Evolutionary conservation across 225 moss, liverwort and hornwort species (phyloP).

Genomic region (Physcomitrium patens): DNA sequence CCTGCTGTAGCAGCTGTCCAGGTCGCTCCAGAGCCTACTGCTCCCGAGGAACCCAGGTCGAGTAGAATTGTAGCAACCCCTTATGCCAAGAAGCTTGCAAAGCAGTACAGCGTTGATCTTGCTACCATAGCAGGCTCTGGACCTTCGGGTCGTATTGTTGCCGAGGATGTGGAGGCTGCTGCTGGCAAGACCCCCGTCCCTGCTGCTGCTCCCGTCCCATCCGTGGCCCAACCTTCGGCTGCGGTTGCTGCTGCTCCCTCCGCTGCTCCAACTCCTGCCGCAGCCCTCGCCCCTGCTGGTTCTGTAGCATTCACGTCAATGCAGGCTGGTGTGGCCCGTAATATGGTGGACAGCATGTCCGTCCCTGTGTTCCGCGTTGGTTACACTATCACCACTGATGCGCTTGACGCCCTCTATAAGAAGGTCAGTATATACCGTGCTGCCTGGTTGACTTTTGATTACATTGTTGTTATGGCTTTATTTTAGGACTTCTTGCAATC

Average conservation of each 20-base stretch:
- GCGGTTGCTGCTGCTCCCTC: conserved; percentile 26
- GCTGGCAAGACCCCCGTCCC: conserved; percentile 59
- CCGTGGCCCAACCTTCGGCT: conserved; percentile 1
- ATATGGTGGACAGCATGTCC: conserved; percentile 86
- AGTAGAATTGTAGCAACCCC: conserved; percentile 89
- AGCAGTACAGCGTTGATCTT: conserved; percentile 87
- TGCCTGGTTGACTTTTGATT: not conserved
- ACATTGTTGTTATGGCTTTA: not conserved
- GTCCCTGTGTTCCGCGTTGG: conserved; percentile 96
- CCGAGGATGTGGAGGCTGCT: conserved; percentile 89
- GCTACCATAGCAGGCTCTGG: conserved; percentile 76
- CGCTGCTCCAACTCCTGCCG: conserved; percentile 30
- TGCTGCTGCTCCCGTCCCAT: conserved; percentile 27
- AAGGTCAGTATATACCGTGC: conserved; percentile 55
- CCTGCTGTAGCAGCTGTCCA: conserved; percentile 56
- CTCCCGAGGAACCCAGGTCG: conserved; percentile 55
- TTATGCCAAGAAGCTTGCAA: conserved; percentile 98
- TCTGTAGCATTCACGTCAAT: conserved; percentile 86
- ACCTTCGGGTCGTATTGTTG: conserved; percentile 83
- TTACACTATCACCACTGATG: conserved; percentile 87
- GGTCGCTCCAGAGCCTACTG: conserved; percentile 46
- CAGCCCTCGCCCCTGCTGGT: conserved; percentile 61
- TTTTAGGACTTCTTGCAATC: not conserved
- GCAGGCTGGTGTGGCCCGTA: conserved; percentile 90
- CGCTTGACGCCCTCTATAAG: conserved; percentile 88